Conservation (phyloP, 192 early-diverging fungal genomes). For the Ambispora gerdemannii region DNA sequence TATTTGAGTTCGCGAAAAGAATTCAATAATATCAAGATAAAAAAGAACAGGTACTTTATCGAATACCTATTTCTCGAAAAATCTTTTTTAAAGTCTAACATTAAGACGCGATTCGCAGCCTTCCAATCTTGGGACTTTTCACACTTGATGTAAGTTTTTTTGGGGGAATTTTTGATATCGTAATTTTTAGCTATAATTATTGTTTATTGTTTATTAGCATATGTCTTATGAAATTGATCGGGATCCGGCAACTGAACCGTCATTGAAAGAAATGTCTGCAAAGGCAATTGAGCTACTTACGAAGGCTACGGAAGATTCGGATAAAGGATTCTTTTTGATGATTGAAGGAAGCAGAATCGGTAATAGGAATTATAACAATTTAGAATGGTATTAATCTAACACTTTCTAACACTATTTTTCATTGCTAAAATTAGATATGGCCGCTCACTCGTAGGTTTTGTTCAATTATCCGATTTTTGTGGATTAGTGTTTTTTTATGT, state of each 20-base stretch:
- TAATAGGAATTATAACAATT: neutral
- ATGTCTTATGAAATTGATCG: slow-evolving; percentile 94
- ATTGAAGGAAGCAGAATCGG: slow-evolving; percentile 92
- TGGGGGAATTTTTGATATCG: neutral
- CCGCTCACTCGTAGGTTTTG: slow-evolving; percentile 67
- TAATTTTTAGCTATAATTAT: neutral
- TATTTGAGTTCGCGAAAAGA: slow-evolving; percentile 50
- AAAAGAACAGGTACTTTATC: neutral
- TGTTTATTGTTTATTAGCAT: slow-evolving; percentile 48
- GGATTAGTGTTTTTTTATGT: too few relatives aligned
- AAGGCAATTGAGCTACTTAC: slow-evolving; percentile 80
- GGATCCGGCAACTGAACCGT: slow-evolving; percentile 63
- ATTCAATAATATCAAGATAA: slow-evolving; percentile 58
- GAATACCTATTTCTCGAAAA: neutral
- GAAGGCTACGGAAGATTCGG: slow-evolving; percentile 44
- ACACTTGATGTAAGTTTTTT: slow-evolving; percentile 50
- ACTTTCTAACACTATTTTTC: neutral
- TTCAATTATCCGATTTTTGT: too few relatives aligned
- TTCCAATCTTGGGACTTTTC: slow-evolving; percentile 79
- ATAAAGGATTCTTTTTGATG: slow-evolving; percentile 91
- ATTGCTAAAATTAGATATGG: slow-evolving; percentile 68
- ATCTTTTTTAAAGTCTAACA: neutral
- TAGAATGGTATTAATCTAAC: neutral
- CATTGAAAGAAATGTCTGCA: slow-evolving; percentile 77
- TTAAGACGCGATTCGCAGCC: slow-evolving; percentile 18